These are phyloP conservation scores for Cutaneotrichosporon cyanovorans DNA, from an alignment of 1,284 basidiomycete genomes.

Conservation along the genomic window DNA sequence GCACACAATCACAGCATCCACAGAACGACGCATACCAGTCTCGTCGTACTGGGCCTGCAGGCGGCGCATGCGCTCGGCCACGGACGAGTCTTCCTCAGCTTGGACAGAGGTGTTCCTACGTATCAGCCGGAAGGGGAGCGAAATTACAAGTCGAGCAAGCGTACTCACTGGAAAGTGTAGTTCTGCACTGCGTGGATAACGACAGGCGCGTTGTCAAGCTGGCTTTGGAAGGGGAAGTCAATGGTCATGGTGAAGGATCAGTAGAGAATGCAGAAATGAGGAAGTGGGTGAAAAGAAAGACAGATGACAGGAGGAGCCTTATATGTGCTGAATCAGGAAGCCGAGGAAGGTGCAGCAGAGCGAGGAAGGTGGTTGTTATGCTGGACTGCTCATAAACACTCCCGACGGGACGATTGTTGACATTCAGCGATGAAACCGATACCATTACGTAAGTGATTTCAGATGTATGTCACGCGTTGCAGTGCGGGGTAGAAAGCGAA, in stretches of 20 bases:
- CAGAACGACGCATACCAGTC: slow-evolving; percentile 86
- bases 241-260: neutral
- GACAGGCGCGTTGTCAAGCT: slow-evolving; percentile 1
- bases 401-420: no score
- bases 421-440: no score
- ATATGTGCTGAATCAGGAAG: no score
- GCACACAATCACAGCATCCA: slow-evolving; percentile 93
- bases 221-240: neutral
- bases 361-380: neutral
- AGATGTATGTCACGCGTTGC: neutral
- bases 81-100: slow-evolving; percentile 92
- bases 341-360: no score
- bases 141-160: neutral
- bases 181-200: slow-evolving; percentile 12
- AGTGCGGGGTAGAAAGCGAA: neutral
- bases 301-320: no score
- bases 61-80: slow-evolving; percentile 76
- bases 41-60: slow-evolving; percentile 95
- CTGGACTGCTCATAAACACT: no score
- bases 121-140: neutral
- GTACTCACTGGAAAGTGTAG: slow-evolving; percentile 14
- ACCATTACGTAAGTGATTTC: neutral
- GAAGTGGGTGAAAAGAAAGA: no score
- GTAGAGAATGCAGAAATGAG: no score
- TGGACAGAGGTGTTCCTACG: slow-evolving; percentile 52